Percentiles rank a stretch among this genome's conserved stretches.
Conservation (phyloP, 2,329 filamentous ascomycete genomes). For the Taxawa tesnikishii region DNA sequence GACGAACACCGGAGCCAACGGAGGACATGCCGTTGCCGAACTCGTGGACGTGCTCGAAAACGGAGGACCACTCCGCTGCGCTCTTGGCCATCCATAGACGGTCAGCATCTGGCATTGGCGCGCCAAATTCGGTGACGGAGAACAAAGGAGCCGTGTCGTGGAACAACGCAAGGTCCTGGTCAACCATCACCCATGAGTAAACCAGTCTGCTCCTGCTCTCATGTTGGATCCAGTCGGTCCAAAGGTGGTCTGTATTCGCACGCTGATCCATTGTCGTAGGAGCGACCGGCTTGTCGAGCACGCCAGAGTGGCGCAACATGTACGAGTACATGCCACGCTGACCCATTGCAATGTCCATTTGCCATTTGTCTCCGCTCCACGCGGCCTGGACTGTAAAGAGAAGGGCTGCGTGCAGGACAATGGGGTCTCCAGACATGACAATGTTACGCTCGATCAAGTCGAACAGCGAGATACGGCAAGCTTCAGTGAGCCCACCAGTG, state of each 20-base stretch:
- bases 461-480: slow-evolving; percentile 59
- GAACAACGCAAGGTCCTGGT: slow-evolving; percentile 58
- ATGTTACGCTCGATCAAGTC: slow-evolving; percentile 62
- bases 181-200: slow-evolving; percentile 66
- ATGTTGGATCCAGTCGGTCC: slow-evolving; percentile 53
- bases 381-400: slow-evolving; percentile 57
- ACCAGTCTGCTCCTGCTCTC: slow-evolving; percentile 53
- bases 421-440: slow-evolving; percentile 52
- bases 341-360: slow-evolving; percentile 66
- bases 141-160: slow-evolving; percentile 52
- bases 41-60: slow-evolving; percentile 48
- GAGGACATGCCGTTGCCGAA: slow-evolving; percentile 41
- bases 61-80: slow-evolving; percentile 46
- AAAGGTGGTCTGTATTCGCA: slow-evolving; percentile 38
- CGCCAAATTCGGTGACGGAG: slow-evolving; percentile 51
- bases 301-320: slow-evolving; percentile 58
- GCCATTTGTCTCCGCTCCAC: slow-evolving; percentile 67
- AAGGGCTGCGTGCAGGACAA: slow-evolving; percentile 52
- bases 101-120: slow-evolving; percentile 52
- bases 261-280: slow-evolving; percentile 34
- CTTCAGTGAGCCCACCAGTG: slow-evolving; percentile 55
- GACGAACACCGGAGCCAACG: slow-evolving; percentile 38
- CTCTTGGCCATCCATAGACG: slow-evolving; percentile 50
- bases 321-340: slow-evolving; percentile 62
- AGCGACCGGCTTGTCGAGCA: slow-evolving; percentile 41